Evolutionary conservation across 495 filamentous ascomycete genomes (phyloP), one percentile per base, ranked within the genome.

Genomic region (Penicillium longicatenatum): DNA sequence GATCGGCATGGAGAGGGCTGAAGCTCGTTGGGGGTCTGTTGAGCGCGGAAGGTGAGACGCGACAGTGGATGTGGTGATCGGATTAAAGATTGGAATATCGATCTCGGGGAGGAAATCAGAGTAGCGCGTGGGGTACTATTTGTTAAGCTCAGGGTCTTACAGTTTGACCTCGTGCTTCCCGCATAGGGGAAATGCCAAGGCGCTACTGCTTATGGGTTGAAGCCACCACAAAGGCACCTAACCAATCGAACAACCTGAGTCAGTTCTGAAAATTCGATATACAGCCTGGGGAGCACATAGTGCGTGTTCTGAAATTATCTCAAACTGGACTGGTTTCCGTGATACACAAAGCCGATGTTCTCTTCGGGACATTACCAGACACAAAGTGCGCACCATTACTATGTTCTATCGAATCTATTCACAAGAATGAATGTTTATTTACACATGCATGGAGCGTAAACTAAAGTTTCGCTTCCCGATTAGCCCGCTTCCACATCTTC

Each of bases 401-500:
- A 6, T 49, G 24, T 14, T 50, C 22, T 46, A 46, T 46, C 5
- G 1, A n/a, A 48, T 17, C 30, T 29, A 30, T 30, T 17, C 12
- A 46, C 10, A 22, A 46, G 44, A 43, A 17, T 16, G 10, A 43
- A 43, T 26, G 22, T 29, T 9, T 24, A 48, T 26, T 29, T 48
- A 20, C 45, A 48, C 22, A 46, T 24, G 10, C 9, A 20, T 16
- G 20, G 4, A 11, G 45, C 12, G 9, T 26, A 49, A 22, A 1
- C 47, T 51, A 55, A 11, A 42, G 50, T 0, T 14, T 35, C 3
- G 54, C 54, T 16, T 42, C 52, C 45, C 6, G 45, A 35, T 80
- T 79, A 4, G 69, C 35, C 26, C 67, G 61, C 52, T 63, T 54
- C 81, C 81, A 84, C 81, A 82, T 82, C 35, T 55, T 56, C 61